Conservation (phyloP, 306 rosid species). For the Sophora flavescens region DNA sequence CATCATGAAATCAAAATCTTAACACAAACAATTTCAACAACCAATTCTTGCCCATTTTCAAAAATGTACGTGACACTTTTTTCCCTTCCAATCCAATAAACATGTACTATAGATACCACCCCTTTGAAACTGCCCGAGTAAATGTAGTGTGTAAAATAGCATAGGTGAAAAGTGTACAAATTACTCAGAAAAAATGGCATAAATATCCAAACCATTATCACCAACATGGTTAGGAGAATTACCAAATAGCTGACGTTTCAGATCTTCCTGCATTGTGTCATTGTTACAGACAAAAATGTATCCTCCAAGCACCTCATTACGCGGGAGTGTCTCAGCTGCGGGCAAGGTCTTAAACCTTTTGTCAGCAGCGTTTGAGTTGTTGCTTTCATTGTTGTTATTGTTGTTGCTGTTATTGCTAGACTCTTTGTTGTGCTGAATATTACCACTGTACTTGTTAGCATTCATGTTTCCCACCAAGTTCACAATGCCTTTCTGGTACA, state of each 20-base stretch:
- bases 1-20: background rate
- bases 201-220: background rate
- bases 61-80: background rate
- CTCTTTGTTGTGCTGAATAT: constrained; percentile 71
- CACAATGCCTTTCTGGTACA: constrained; percentile 77
- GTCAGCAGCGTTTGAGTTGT: constrained; percentile 62
- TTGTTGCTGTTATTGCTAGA: constrained; percentile 52
- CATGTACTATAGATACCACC: background rate
- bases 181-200: background rate
- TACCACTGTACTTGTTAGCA: constrained; percentile 68
- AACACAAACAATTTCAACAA: background rate
- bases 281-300: constrained; percentile 98
- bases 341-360: constrained; percentile 99
- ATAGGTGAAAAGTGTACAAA: background rate
- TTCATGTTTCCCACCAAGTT: constrained; percentile 64
- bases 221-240: constrained; percentile 23
- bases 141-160: background rate
- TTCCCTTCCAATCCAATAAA: background rate
- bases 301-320: constrained; percentile 98
- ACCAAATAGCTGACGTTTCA: constrained; percentile 96
- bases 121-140: background rate
- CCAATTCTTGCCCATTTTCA: background rate
- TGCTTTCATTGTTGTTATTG: constrained; percentile 62
- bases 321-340: constrained; percentile 95
- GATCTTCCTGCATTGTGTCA: constrained; percentile 99